Conservation (phyloP, 352 stramenopile genomes). For the Pythium chondricola region DNA sequence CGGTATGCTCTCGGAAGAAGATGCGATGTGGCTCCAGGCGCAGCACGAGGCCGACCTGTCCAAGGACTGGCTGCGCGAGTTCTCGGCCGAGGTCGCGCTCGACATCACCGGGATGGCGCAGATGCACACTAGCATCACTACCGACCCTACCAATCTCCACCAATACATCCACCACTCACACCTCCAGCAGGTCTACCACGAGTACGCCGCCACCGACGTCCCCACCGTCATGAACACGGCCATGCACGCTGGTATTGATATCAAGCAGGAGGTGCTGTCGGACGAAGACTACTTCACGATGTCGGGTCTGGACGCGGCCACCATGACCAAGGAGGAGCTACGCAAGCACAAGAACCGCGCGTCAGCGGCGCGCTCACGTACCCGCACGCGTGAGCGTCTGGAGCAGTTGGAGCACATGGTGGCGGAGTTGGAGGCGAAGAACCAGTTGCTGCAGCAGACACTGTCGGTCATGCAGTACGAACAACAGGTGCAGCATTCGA, state of each 20-base stretch:
- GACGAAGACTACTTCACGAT: not conserved
- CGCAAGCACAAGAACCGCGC: conserved; percentile 7
- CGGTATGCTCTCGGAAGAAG: not conserved
- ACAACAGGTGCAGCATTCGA: no score
- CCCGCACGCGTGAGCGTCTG: not conserved
- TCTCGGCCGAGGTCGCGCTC: not conserved
- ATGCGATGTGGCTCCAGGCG: not conserved
- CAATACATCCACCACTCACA: no score
- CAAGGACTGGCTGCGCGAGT: not conserved
- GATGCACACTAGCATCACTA: not conserved
- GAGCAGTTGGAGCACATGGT: conserved; percentile 1
- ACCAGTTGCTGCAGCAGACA: not conserved
- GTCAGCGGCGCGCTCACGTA: conserved; percentile 1
- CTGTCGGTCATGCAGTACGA: not conserved
- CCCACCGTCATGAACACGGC: no score
- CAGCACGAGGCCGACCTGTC: not conserved
- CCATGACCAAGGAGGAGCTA: conserved; percentile 5
- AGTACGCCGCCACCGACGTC: not conserved
- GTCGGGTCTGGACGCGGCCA: no score
- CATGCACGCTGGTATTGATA: not conserved
- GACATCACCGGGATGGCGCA: no score
- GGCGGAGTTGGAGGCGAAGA: not conserved
- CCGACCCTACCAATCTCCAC: no score
- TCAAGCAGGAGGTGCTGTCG: not conserved
- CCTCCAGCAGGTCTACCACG: not conserved